Evolutionary conservation across 2,329 filamentous ascomycete genomes (phyloP).

Genomic region (Colletotrichum sojae): DNA sequence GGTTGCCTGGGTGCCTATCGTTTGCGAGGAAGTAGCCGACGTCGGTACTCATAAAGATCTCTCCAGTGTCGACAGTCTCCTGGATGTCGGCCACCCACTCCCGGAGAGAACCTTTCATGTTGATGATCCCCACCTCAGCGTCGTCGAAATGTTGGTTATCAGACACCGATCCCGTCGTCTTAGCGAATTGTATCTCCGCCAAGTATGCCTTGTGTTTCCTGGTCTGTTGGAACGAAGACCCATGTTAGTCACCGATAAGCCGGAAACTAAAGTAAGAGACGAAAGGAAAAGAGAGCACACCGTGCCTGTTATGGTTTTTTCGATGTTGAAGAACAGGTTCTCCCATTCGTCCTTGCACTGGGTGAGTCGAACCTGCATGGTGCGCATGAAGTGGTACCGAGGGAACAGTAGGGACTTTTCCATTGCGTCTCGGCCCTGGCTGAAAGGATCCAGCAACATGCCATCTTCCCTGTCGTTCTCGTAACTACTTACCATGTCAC

Average conservation of each 20-base stretch:
- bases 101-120: neutral
- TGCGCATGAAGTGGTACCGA: neutral
- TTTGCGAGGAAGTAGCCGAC: slow-evolving; percentile 10
- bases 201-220: too few relatives aligned
- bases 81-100: neutral
- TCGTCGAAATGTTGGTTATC: too few relatives aligned
- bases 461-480: slow-evolving; percentile 1
- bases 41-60: neutral
- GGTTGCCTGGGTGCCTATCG: neutral
- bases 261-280: neutral
- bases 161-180: too few relatives aligned
- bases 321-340: rapidly evolving
- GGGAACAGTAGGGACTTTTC: neutral
- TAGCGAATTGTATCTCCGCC: too few relatives aligned
- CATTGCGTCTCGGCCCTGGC: neutral
- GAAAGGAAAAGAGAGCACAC: neutral
- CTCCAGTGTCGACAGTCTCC: neutral
- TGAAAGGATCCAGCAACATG: neutral
- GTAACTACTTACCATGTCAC: slow-evolving; percentile 10
- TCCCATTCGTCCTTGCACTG: slow-evolving; percentile 4
- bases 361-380: neutral
- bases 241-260: neutral
- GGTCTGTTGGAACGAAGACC: too few relatives aligned
- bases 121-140: neutral
- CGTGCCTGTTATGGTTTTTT: too few relatives aligned